Evolutionary conservation across 352 stramenopile genomes (phyloP).

Genomic region (Aphanomyces invadans): DNA sequence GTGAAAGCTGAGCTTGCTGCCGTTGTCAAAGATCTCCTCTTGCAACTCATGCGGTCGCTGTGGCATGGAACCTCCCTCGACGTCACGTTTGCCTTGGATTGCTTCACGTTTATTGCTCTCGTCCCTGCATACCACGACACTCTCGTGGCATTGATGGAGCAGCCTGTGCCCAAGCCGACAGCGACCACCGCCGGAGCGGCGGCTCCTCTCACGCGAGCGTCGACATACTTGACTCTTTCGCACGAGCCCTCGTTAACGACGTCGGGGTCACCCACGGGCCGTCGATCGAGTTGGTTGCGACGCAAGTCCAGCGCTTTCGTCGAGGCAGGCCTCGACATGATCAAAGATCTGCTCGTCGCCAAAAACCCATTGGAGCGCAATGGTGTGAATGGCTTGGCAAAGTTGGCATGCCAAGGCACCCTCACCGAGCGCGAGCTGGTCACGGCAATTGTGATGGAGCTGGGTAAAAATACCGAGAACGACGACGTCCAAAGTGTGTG

Average conservation of each 20-base stretch:
- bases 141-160: neutral
- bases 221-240: constrained; percentile 2
- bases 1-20: neutral
- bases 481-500: constrained; percentile 5
- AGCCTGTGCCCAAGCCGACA: neutral
- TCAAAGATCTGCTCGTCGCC: constrained; percentile 6
- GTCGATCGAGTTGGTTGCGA: constrained; percentile 5
- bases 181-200: neutral
- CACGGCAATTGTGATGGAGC: neutral
- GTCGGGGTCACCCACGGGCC: neutral
- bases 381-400: constrained; percentile 13
- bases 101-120: neutral
- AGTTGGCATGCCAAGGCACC: constrained; percentile 2
- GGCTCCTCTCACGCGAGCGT: neutral
- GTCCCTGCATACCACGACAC: constrained; percentile 1
- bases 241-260: neutral
- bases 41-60: neutral
- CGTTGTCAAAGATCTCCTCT: neutral
- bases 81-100: neutral
- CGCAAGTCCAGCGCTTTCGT: neutral
- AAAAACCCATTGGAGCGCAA: neutral
- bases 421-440: constrained; percentile 1
- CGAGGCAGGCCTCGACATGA: constrained; percentile 11
- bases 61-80: constrained; percentile 6
- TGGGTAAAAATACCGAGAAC: neutral